Conservation (phyloP, 192 early-diverging fungal genomes). For the Coemansia sp. region DNA sequence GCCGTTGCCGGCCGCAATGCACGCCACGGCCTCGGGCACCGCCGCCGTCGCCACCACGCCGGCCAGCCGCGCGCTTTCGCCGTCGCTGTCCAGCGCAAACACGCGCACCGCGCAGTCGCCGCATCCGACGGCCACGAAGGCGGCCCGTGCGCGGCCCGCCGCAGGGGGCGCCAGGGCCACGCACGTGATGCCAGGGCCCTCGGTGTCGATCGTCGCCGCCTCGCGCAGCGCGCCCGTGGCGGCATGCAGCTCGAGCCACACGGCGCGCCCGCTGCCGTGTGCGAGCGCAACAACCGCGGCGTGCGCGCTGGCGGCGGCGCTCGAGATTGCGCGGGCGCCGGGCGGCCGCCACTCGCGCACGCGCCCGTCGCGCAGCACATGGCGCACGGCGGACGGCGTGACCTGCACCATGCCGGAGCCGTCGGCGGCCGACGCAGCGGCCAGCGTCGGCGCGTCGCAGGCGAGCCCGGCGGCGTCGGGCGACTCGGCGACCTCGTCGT, state of each 20-base stretch:
- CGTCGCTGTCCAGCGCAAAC: slow-evolving; percentile 77
- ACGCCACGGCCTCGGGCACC: slow-evolving; percentile 66
- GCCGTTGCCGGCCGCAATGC: slow-evolving; percentile 57
- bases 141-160: slow-evolving; percentile 67
- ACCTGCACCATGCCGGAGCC: slow-evolving; percentile 83
- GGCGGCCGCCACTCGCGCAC: slow-evolving; percentile 95
- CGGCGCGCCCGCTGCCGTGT: slow-evolving; percentile 68
- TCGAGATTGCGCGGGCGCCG: slow-evolving; percentile 64
- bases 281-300: slow-evolving; percentile 84
- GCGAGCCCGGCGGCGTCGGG: slow-evolving; percentile 87
- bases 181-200: slow-evolving; percentile 69
- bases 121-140: slow-evolving; percentile 90
- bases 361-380: slow-evolving; percentile 83
- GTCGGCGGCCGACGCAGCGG: slow-evolving; percentile 82
- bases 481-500: slow-evolving; percentile 93
- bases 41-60: slow-evolving; percentile 74
- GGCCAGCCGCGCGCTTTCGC: slow-evolving; percentile 73
- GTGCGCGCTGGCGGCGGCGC: slow-evolving; percentile 80
- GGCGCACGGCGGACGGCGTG: slow-evolving; percentile 88
- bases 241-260: slow-evolving; percentile 92
- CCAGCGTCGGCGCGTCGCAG: slow-evolving; percentile 79
- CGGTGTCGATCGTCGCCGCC: slow-evolving; percentile 72
- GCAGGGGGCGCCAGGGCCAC: slow-evolving; percentile 82
- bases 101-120: slow-evolving; percentile 91
- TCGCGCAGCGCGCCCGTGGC: slow-evolving; percentile 78